phyloP scores from a whole-genome alignment of 768 basidiomycete species.

The Lentinula raphanica region DNA sequence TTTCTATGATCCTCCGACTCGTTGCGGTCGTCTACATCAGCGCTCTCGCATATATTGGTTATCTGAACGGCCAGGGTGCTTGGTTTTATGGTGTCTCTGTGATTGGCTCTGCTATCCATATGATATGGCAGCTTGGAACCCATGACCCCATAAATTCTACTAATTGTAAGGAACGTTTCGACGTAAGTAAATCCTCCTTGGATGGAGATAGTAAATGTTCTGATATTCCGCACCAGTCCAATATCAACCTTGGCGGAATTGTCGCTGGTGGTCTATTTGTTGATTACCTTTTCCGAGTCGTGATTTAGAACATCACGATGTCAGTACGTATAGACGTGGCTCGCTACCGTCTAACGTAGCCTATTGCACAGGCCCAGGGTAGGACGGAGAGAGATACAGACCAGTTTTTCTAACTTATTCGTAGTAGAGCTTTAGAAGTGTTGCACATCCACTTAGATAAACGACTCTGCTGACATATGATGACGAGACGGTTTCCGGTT shows the following conservation, averaged over 20 bases:
- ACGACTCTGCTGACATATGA: no score
- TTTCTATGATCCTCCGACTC: slow-evolving; percentile 36
- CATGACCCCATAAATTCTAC: slow-evolving; percentile 13
- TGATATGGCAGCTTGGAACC: slow-evolving; percentile 13
- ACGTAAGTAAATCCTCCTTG: not conserved
- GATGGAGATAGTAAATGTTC: not conserved
- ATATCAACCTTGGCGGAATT: not conserved
- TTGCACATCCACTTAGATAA: no score
- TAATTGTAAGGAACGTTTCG: slow-evolving; percentile 13
- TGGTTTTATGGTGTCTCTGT: slow-evolving; percentile 14
- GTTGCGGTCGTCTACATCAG: slow-evolving; percentile 27
- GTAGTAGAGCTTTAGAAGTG: no score
- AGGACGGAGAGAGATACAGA: not conserved
- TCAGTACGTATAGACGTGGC: not conserved
- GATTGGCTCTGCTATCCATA: slow-evolving; percentile 13
- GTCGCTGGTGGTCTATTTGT: not conserved
- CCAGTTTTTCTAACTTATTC: no score
- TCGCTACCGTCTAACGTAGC: no score
- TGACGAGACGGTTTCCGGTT: no score
- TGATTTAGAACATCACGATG: not conserved
- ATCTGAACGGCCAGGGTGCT: slow-evolving; percentile 20
- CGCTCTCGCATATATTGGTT: slow-evolving; percentile 20
- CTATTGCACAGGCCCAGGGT: not conserved
- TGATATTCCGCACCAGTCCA: not conserved
- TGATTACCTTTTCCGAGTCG: not conserved